A percentile compares a stretch with the other conserved stretches of the same genome.
Evolutionary conservation across 106 monocot genomes (phyloP).

Genomic region (Dioscorea alata): DNA sequence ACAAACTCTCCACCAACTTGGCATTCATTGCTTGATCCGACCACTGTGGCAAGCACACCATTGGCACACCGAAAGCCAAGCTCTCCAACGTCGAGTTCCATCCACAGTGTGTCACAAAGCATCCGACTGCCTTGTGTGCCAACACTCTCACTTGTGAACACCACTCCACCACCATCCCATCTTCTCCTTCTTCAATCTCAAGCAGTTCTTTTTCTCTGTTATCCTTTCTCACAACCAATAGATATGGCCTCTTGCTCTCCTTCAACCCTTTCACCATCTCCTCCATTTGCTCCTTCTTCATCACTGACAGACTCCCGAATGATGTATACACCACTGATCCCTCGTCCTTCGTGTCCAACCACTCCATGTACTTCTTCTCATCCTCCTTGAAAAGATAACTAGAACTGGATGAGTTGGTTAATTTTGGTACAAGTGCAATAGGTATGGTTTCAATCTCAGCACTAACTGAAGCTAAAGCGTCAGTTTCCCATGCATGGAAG

Average conservation of each 20-base stretch:
- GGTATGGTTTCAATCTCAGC: conserved; percentile 11
- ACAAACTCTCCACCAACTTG: conserved; percentile 1
- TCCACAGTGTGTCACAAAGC: conserved; percentile 60
- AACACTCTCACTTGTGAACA: conserved; percentile 35
- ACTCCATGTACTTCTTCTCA: conserved; percentile 32
- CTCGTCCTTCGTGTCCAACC: conserved; percentile 39
- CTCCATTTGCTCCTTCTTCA: conserved; percentile 30
- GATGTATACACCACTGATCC: conserved; percentile 42
- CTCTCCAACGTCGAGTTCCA: conserved; percentile 53
- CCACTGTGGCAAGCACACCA: conserved; percentile 24
- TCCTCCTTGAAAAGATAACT: conserved; percentile 27
- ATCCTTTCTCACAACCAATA: conserved; percentile 40
- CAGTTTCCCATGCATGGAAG: conserved; percentile 22
- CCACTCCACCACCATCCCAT: conserved; percentile 39
- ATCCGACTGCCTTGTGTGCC: conserved; percentile 33
- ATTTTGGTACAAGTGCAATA: conserved; percentile 21
- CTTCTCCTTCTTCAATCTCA: not conserved
- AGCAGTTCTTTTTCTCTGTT: conserved; percentile 4
- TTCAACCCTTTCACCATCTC: conserved; percentile 29
- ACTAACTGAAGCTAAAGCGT: not conserved
- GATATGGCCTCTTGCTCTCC: conserved; percentile 30
- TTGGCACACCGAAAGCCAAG: conserved; percentile 22
- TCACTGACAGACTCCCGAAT: conserved; percentile 31
- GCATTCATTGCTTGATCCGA: conserved; percentile 38
- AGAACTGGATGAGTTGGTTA: not conserved